Evolutionary conservation across 805 yeast genomes (phyloP), one percentile per base, ranked within the genome.

Genomic region (Metschnikowia drakensbergensis): DNA sequence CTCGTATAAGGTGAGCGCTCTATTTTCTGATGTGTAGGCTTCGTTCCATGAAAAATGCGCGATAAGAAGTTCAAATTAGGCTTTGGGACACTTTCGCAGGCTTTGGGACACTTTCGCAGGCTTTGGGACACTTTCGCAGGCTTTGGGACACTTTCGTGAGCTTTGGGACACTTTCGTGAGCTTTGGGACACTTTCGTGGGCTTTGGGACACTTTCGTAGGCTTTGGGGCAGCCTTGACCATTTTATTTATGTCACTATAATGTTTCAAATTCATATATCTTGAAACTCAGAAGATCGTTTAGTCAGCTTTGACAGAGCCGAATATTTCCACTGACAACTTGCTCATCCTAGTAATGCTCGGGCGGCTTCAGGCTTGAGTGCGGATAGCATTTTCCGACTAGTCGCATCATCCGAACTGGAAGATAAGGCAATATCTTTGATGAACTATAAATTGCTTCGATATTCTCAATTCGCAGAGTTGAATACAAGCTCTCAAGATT

Each of bases 71-170:
- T 30, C 25, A 11, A 25, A 25, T 26, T 34, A 34, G 23, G 22
- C 6, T 37, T 37, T 37, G 28, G 39, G 39, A 37, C 17, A 17
- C 17, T 17, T 17, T 17, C 9, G 30, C 9, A 28, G 45, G 11
- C 30, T 47, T 47, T 47, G 50, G 50, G 50, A 42, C 40, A 47
- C 37, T 37, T 41, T 47, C 13, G 29, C 10, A 9, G 39, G 26
- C 28, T 48, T 48, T 48, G 51, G 51, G 51, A 48, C 51, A 48
- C 45, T 39, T 48, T 43, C 45, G 48, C 48, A 28, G 23, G n/a
- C 34, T 28, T 27, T 32, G 17, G 28, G 30, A 28, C 30, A 28
- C 47, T 31, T 27, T 27, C n/a, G 27, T 22, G n/a, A n/a, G 17
- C 36, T 44, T 48, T 47, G 50, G 51, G 51, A 40, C 34, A 40